Evolutionary conservation across 768 basidiomycete genomes (phyloP).

Genomic region (Lactarius hengduanensis): DNA sequence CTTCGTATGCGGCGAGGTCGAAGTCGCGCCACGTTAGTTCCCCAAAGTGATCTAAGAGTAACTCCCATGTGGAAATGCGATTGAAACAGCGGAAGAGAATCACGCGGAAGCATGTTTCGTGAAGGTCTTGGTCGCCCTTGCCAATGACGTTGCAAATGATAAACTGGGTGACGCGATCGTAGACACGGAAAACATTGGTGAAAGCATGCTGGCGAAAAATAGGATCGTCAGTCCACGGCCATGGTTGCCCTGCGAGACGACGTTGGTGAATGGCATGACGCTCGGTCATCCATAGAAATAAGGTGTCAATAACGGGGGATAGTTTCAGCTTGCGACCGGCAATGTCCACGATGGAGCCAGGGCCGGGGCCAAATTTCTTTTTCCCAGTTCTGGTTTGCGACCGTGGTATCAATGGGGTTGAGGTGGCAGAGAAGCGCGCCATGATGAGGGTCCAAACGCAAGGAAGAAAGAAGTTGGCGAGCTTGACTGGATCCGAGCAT

Average conservation of each 20-base stretch:
- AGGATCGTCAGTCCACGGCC: slow-evolving; percentile 62
- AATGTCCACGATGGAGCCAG: slow-evolving; percentile 29
- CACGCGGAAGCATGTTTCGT: slow-evolving; percentile 70
- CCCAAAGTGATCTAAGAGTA: slow-evolving; percentile 51
- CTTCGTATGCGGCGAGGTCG: slow-evolving; percentile 49
- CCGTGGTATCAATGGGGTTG: slow-evolving; percentile 24
- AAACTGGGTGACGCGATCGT: slow-evolving; percentile 69
- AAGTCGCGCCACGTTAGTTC: slow-evolving; percentile 62
- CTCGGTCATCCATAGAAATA: slow-evolving; percentile 37
- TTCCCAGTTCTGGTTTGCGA: slow-evolving; percentile 18
- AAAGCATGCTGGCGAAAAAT: slow-evolving; percentile 58
- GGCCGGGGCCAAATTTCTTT: slow-evolving; percentile 16
- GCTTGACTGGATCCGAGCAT: slow-evolving; percentile 22
- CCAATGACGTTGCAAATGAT: slow-evolving; percentile 67
- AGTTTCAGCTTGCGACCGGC: slow-evolving; percentile 31
- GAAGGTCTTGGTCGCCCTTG: slow-evolving; percentile 56
- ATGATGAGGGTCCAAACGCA: slow-evolving; percentile 17
- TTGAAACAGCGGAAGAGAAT: slow-evolving; percentile 71
- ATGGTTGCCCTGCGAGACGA: slow-evolving; percentile 33
- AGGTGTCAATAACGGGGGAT: slow-evolving; percentile 33
- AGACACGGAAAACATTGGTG: slow-evolving; percentile 73
- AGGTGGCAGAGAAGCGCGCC: slow-evolving; percentile 27
- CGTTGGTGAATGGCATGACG: slow-evolving; percentile 35
- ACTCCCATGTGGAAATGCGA: slow-evolving; percentile 69
- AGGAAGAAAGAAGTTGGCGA: slow-evolving; percentile 20